phyloP scores from a whole-genome alignment of 164 flowering plant species.

The Sextonia rubra region DNA sequence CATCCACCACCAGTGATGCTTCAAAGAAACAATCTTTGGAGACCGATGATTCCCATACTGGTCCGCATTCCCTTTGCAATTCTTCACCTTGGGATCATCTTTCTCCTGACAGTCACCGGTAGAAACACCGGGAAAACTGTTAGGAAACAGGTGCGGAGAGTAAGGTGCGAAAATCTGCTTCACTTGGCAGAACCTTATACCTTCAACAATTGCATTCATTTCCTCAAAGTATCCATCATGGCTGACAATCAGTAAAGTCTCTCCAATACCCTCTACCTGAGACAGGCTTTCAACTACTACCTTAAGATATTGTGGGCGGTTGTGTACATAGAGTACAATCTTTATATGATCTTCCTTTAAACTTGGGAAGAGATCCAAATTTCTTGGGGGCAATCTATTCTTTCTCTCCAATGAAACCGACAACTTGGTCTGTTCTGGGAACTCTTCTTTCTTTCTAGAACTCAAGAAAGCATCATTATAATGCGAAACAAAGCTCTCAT shows the following conservation, averaged over 20 bases:
- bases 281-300: conserved; percentile 72
- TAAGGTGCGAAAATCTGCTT: conserved; percentile 85
- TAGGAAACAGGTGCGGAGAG: conserved; percentile 70
- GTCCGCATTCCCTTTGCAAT: conserved; percentile 70
- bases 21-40: conserved; percentile 83
- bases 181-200: conserved; percentile 83
- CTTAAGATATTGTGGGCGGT: conserved; percentile 78
- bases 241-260: conserved; percentile 76
- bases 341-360: conserved; percentile 51
- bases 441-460: conserved; percentile 6
- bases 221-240: conserved; percentile 89
- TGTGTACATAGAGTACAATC: conserved; percentile 90
- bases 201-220: conserved; percentile 71
- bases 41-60: conserved; percentile 90
- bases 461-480: conserved; percentile 2
- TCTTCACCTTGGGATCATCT: conserved; percentile 41
- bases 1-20: conserved; percentile 99
- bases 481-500: neutral
- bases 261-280: conserved; percentile 64
- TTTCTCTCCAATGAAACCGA: conserved; percentile 46
- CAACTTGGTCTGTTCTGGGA: conserved; percentile 53
- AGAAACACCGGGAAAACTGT: conserved; percentile 81
- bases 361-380: conserved; percentile 58
- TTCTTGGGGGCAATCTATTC: conserved; percentile 69
- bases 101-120: conserved; percentile 55